Evolutionary conservation across 495 filamentous ascomycete genomes (phyloP), one percentile per base, ranked within the genome.

Genomic region (Xylaria palmicola): DNA sequence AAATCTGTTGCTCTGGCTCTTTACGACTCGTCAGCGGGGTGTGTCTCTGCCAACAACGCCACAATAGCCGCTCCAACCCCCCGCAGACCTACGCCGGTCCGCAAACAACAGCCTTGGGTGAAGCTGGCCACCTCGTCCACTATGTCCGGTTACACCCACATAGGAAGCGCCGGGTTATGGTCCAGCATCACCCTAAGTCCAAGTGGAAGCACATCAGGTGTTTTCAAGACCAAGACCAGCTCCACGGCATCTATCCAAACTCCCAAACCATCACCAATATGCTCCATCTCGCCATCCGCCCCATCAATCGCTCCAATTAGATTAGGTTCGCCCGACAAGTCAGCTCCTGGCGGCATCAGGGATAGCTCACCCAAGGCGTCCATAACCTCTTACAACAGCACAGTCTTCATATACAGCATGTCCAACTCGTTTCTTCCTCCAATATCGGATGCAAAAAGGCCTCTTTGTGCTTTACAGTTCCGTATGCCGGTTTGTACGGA

Each of bases 401-500:
- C 66, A 4, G 30, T 62, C 13, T 66, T 71, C 56, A 29, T 65
- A 13, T 71, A 64, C 39, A 40, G 10, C 22, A 65, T 71, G 27
- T 59, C 68, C n/a, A 44, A 49, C 13, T 59, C 59, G 26, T 66
- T 68, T n/a, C 37, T 59, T 39, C 20, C 47, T 27, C 32, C 49
- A 3, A 24, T 39, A 22, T 0, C 47, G 15, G 29, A 47, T 15
- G 41, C 39, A 2, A 39, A 59, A 4, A 44, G 47, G 20, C 48
- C 66, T 2, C 50, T 66, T 17, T 71, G 68, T 36, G 68, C 68
- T 41, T 59, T 71, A 10, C 66, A 71, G 29, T 71, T 71, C 56
- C 68, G 68, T 32, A 66, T 71, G 66, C 68, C 68, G 2, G 62
- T 65, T 22, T 71, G 68, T 54, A 57, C 62, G 10, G 40, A 62